Evolutionary conservation across 768 basidiomycete genomes (phyloP).

Genomic region (Rhodosporidiobolus sp.): DNA sequence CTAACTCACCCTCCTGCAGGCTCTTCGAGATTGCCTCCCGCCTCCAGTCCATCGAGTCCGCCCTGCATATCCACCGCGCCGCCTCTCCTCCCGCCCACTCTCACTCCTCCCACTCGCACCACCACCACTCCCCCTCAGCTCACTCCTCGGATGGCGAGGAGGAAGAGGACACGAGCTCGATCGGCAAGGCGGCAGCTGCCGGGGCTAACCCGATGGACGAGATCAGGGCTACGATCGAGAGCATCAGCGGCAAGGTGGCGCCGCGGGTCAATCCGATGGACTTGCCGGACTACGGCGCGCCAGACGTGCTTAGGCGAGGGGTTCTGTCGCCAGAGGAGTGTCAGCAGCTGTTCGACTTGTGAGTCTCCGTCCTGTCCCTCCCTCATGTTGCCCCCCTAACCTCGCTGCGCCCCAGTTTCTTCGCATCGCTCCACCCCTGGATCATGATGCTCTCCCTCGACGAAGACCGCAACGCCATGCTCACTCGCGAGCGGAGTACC

Average conservation of each 20-base stretch:
- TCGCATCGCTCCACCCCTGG: constrained; percentile 37
- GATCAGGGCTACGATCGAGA: constrained; percentile 35
- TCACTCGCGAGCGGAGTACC: constrained; percentile 6
- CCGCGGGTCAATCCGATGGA: background rate
- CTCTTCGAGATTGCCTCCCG: constrained; percentile 33
- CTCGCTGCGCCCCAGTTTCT: constrained; percentile 20
- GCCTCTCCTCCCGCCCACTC: constrained; percentile 1
- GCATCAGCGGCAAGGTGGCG: constrained; percentile 8
- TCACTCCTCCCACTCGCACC: constrained; percentile 7
- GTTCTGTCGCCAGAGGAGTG: constrained; percentile 29
- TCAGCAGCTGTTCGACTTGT: constrained; percentile 40
- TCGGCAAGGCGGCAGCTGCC: constrained; percentile 1
- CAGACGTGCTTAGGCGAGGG: constrained; percentile 28
- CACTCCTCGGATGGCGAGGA: constrained; percentile 27
- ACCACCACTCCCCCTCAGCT: constrained; percentile 8
- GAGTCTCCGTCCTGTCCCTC: background rate
- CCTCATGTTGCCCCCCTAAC: background rate
- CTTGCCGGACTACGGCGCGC: constrained; percentile 34
- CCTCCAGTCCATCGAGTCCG: constrained; percentile 37
- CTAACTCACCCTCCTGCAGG: background rate
- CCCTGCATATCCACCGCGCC: constrained; percentile 19
- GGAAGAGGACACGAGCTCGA: constrained; percentile 16
- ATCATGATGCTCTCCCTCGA: constrained; percentile 39
- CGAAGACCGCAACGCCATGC: constrained; percentile 32
- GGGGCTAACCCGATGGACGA: constrained; percentile 29